Base-by-base conservation (phyloP, 2,329 filamentous ascomycete species). In the Colletotrichum brevisporum region DNA sequence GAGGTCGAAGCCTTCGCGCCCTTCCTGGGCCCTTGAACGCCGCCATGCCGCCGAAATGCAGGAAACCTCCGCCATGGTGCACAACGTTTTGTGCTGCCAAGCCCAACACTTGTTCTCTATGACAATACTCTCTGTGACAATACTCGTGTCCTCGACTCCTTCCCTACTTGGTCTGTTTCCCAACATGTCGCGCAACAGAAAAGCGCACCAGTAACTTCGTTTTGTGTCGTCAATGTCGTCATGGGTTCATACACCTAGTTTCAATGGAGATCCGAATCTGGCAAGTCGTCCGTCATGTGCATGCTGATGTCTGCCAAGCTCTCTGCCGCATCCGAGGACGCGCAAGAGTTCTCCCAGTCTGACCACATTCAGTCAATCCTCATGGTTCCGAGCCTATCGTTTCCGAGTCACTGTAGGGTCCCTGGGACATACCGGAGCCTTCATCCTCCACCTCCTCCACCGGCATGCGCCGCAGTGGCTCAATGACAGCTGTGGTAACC, bases 361-460 rank as follows among this genome's bases (percentile, higher is more conserved):
- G 78, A 71, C 57, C 66, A 62, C 65, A 70, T 53, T 21, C 48
- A 64, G 74, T 79, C 76, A 78, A 80, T 81, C 76, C 79, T 78
- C 74, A 71, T 64, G 73, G 73, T 71, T 77, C 76, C 67, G 76
- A 74, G 58, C 76, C 76, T 55, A 77, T 74, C 67, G 78, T 81
- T 52, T 76, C 77, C 72, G 77, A 80, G 73, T 80, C 79, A 73
- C 78, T 81, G 59, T 73, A 74, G 71, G 76, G 58, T 58, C 53
- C 61, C 55, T 63, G 62, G 10, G 26, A 85, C 86, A 80, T 86
- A 88, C 88, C 87, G 72, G 87, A 89, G 73, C 80, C 86, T 62
- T 89, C 88, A 60, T 89, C 87, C 70, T 89, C 88, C 63, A 87
- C 75, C 68, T 89, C 85, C 56, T 89, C 87, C 16, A 89, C 83